Percentiles rank a stretch among this genome's conserved stretches.
These are phyloP conservation scores for Fusarium ramigenum DNA, from an alignment of 2,329 filamentous ascomycete genomes.

Conservation along the genomic window DNA sequence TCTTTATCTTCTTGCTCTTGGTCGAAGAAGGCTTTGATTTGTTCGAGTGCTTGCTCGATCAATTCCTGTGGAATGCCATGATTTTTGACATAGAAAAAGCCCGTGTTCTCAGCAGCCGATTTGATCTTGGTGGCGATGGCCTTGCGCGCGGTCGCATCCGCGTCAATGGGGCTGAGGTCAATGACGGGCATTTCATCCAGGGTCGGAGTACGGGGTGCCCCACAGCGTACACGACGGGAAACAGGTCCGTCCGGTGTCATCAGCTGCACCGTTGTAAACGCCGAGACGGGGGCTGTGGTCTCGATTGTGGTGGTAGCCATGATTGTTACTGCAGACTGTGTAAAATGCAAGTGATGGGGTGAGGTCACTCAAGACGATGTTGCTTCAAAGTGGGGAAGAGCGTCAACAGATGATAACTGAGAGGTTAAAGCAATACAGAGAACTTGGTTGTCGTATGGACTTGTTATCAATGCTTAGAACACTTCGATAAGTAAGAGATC, in stretches of 20 bases:
- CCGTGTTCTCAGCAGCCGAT: background rate
- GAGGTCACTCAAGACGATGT: background rate
- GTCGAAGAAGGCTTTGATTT: background rate
- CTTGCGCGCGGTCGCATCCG: background rate
- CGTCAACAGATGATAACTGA: background rate
- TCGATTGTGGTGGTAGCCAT: background rate
- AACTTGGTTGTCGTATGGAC: accelerated
- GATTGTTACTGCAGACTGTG: accelerated
- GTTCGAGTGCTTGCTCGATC: background rate
- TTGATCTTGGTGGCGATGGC: background rate
- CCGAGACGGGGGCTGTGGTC: background rate
- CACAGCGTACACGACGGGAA: constrained; percentile 6
- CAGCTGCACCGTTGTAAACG: constrained; percentile 3
- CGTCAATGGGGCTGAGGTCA: background rate
- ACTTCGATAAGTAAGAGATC: accelerated
- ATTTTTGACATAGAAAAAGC: background rate
- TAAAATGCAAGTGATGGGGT: no score
- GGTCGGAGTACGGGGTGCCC: constrained; percentile 6
- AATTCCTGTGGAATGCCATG: background rate
- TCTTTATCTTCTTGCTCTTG: background rate
- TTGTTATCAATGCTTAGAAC: background rate
- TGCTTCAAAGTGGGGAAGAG: background rate
- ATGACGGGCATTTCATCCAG: constrained; percentile 3
- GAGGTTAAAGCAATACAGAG: accelerated
- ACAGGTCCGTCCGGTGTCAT: constrained; percentile 4